Base-by-base conservation (phyloP, 2,329 filamentous ascomycete species). In the Sporothrix phasma region DNA sequence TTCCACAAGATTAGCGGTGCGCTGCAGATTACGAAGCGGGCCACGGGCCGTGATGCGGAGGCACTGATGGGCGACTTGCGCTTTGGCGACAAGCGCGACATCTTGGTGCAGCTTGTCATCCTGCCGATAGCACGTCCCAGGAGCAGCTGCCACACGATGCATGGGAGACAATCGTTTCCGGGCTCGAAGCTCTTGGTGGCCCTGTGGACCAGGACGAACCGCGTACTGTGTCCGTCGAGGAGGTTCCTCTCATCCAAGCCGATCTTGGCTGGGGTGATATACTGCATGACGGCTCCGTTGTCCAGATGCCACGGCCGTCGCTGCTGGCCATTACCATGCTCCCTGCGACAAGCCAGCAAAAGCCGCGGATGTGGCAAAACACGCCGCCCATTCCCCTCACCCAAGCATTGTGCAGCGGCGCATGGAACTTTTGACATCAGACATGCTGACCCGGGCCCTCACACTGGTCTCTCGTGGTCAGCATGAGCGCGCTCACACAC, bases 1-100 rank as follows among this genome's bases (percentile, higher is more conserved):
- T 99, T 99, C 73, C 90, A 97, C 74, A 99, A 99, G 78, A 97
- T 99, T 72, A 97, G 91, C 71, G 94, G 94, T 62, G 94, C 93
- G 4, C 79, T 99, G 65, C 92, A 97, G 73, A 95, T 96, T 67
- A 97, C 93, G 3, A 99, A 97, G 79, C 88, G 94, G 66, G 94
- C 93, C 15, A 95, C 92, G 26, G 94, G 94, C 11, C 88, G 92
- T 60, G 94, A 97, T 74, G 94, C 93, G 0, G 94, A 99, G 76
- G 93, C 92, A 10, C 88, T 89, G 0, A 79, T 99, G 26, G 94
- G 94, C 41, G 94, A 99, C 74, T 79, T 99, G 61, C 85, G 92
- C 54, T 97, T 97, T 72, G 94, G 94, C 41, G 94, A 99, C 75
- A 99, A 97, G 81, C 76, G 82, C 73, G 94, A 97, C 73, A 88